Base-by-base conservation (phyloP, 176 grass and related monocot species). In the Microstegium vimineum region DNA sequence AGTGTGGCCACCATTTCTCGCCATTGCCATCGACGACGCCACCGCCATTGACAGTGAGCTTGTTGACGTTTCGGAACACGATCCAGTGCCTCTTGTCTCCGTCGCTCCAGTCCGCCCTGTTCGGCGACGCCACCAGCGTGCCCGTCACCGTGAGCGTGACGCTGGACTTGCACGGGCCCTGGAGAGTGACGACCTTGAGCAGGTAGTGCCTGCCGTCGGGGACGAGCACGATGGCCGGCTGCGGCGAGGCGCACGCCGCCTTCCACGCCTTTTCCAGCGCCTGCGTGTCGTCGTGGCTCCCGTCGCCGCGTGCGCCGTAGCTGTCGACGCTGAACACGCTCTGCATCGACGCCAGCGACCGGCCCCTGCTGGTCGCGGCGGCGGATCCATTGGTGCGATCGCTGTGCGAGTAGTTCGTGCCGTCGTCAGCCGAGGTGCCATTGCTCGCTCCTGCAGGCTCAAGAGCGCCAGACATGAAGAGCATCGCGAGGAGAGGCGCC, bases 21-120 rank as follows among this genome's bases (percentile, higher is more conserved):
- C 95, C 92, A 37, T 94, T 97, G 35, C 95, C 92, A 3, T 93
- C 35, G 43, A 97, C 35, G 23, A 51, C 54, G 35, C 95, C 95
- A 16, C 92, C 90, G 26, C 95, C 95, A 16, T 13, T 63, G 8
- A 97, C 41, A 2, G 61, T 49, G 26, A 97, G 90, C 20, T 42
- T n/a, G 13, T 69, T 4, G 23, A 97, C 54, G 10, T 18, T 20
- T 0, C 41, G 62, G 78, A 94, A 78, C 51, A 83, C 8, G 32
- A 97, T 93, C 95, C 95, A 94, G 42, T 81, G 59, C 38, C 74
- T 87, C 41, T 33, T 2, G 54, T 80, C 83, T 1, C 35, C 8
- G 4, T 47, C 79, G 10, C 41, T 83, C 92, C 95, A 97, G 16
- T 62, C 84, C 0, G 81, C 80, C 26, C n/a, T 30, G 35, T 67